Conservation (phyloP, 2,329 filamentous ascomycete species). For the Chaetomiaceae sp. region DNA sequence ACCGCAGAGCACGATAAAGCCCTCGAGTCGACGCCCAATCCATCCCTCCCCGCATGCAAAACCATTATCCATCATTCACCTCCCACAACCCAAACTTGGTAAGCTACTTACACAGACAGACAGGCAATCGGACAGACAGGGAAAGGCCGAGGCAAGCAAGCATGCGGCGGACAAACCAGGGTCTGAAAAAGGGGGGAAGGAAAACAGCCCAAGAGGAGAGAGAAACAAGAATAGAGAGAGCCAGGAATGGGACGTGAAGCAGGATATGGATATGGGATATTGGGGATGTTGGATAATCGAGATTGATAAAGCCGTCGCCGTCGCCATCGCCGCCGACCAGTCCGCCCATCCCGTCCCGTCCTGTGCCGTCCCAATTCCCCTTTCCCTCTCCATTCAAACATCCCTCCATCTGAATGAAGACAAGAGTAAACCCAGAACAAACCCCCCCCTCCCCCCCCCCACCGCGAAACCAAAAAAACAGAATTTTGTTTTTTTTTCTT, state of each 20-base stretch:
- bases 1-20: no score
- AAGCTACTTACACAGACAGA: neutral
- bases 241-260: no score
- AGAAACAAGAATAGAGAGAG: neutral
- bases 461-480: neutral
- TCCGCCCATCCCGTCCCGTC: neutral
- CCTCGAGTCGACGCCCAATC: no score
- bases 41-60: neutral
- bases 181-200: no score
- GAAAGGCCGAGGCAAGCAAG: no score
- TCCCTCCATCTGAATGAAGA: no score
- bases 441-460: no score
- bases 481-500: no score
- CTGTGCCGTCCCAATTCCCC: neutral
- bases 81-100: neutral
- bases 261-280: neutral
- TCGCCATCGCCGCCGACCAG: neutral
- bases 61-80: neutral
- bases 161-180: neutral
- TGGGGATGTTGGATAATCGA: neutral
- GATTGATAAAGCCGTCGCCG: neutral
- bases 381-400: no score
- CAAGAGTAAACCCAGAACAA: neutral
- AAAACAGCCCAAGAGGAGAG: no score
- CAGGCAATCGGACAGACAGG: no score